Evolutionary conservation across 352 stramenopile species (phyloP), one percentile per base, ranked within the genome.

Genomic region (Pythium aquatile): DNA sequence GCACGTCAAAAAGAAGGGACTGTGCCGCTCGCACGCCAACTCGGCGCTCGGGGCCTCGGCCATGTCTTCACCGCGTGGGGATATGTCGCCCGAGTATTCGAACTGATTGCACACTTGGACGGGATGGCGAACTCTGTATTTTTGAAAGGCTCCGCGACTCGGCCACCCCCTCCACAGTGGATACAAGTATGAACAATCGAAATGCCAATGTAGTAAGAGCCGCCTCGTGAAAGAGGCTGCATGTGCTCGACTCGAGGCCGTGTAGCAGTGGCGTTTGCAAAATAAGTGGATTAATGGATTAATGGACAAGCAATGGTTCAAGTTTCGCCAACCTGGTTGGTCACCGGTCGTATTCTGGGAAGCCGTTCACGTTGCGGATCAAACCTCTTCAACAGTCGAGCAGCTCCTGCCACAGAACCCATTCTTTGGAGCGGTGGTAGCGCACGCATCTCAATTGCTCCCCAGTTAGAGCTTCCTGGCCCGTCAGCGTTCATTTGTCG

Each of bases 1-100:
- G 72, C 84, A 91, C 69, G 84, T 93, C 48, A 93, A 93, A 77
- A 93, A 93, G 77, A 88, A 88, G 75, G 84, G 84, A 0, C 63
- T 93, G 26, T 93, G 84, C 42, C 73, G 84, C 9, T 87, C 84
- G 42, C 84, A 93, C 55, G 84, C 84, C 44, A 93, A 93, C 66
- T 85, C 81, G 26, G 68, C 88, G 2, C 51, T 73, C 20, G 65
- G 65, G 3, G 42, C 64, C 13, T 65, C 56, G 39, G 42, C 56
- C 3, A 58, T 71, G 51, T 63, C 65, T 8, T 70, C 64, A 0
- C 59, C 65, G 11, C 58, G 54, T 6, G 53, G 39, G 2, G 46
- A 48, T 13, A 47, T 66, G 51, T 70, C 64, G 6, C 57, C 64
- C 24, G 64, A 66, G 42, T 65, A 65, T 26, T 65, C 57, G 28